These are phyloP conservation scores for Delphinella strobiligena DNA, from an alignment of 2,329 filamentous ascomycete species.

Conservation along the genomic window DNA sequence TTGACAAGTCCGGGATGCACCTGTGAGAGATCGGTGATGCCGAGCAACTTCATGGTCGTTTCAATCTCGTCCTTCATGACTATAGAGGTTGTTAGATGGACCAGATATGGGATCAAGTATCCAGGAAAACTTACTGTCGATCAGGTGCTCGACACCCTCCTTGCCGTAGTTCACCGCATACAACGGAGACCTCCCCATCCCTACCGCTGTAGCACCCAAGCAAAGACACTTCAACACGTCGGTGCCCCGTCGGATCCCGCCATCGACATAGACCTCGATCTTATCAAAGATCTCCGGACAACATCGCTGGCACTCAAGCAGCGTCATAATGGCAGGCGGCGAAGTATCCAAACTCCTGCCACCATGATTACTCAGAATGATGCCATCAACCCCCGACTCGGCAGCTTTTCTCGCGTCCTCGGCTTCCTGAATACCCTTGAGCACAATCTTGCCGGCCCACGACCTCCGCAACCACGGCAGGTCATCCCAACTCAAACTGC, in stretches of 20 bases:
- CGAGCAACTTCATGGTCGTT: constrained; percentile 53
- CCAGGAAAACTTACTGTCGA: constrained; percentile 3
- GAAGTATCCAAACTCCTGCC: constrained; percentile 40
- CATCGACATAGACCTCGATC: constrained; percentile 53
- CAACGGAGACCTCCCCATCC: constrained; percentile 49
- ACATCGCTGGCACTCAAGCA: constrained; percentile 51
- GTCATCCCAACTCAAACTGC: constrained; percentile 40
- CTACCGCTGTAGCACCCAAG: constrained; percentile 50
- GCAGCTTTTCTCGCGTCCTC: constrained; percentile 31
- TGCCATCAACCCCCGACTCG: constrained; percentile 31
- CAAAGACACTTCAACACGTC: constrained; percentile 58
- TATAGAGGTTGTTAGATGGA: not conserved
- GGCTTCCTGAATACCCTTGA: constrained; percentile 30
- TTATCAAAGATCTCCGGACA: constrained; percentile 48
- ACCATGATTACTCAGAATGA: constrained; percentile 41
- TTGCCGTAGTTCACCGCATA: constrained; percentile 50
- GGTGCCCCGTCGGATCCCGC: constrained; percentile 51
- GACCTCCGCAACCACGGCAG: constrained; percentile 30
- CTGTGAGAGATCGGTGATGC: constrained; percentile 48
- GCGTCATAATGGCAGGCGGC: constrained; percentile 43
- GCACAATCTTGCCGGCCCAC: constrained; percentile 30
- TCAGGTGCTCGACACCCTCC: constrained; percentile 33
- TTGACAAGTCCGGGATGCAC: constrained; percentile 51
- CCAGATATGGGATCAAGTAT: no score
- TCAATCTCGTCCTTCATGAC: constrained; percentile 45